Evolutionary conservation across 1,284 basidiomycete species (phyloP).

Genomic region (Dichomitus squalens): DNA sequence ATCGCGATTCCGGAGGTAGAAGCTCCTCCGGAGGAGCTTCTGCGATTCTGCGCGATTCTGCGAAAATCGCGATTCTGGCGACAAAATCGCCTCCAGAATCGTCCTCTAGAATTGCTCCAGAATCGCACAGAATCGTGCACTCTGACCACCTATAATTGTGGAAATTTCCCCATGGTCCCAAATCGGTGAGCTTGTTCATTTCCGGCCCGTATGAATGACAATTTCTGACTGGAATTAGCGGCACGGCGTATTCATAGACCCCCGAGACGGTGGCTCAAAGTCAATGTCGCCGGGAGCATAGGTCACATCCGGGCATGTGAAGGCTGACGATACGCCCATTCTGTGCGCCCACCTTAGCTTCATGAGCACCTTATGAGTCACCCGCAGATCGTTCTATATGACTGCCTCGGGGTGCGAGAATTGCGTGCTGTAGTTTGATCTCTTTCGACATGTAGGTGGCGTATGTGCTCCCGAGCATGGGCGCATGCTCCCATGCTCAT

Average conservation of each 20-base stretch:
- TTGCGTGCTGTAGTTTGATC: background rate
- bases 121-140: too few species aligned
- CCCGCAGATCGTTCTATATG: background rate
- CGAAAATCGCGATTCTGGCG: too few species aligned
- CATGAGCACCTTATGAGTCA: background rate
- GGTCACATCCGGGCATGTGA: background rate
- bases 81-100: too few species aligned
- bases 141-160: too few species aligned
- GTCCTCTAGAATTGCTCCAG: too few species aligned
- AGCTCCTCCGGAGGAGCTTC: too few species aligned
- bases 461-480: background rate
- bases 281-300: background rate
- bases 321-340: background rate
- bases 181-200: background rate
- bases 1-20: too few species aligned
- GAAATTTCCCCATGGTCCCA: background rate
- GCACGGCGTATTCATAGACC: background rate
- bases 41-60: too few species aligned
- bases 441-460: background rate
- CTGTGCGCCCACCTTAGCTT: background rate
- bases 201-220: background rate
- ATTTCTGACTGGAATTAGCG: constrained; percentile 1
- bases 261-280: background rate
- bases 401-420: background rate
- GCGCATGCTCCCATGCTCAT: background rate